Percentiles rank a stretch among this genome's conserved stretches.
These are phyloP conservation scores for Pistacia integerrima DNA, from an alignment of 345 rosid species.

Conservation along the genomic window DNA sequence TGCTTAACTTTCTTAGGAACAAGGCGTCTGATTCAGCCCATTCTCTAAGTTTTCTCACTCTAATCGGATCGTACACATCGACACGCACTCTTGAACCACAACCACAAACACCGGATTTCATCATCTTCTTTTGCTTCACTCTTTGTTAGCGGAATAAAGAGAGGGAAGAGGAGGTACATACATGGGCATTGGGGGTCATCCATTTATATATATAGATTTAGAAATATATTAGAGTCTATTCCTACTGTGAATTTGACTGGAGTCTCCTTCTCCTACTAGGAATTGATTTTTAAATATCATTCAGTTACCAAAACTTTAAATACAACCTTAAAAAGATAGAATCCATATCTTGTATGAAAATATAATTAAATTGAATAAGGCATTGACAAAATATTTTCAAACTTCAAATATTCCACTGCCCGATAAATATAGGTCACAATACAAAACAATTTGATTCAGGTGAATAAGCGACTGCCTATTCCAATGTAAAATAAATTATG, in stretches of 20 bases:
- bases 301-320: background rate
- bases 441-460: too few relatives aligned
- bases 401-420: background rate
- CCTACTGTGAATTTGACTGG: background rate
- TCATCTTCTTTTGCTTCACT: background rate
- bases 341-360: too few relatives aligned
- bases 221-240: background rate
- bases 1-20: conserved; percentile 4
- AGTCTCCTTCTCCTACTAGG: background rate
- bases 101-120: background rate
- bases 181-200: background rate
- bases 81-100: conserved; percentile 12
- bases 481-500: too few relatives aligned
- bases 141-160: background rate
- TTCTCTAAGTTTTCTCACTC: conserved; percentile 21
- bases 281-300: background rate
- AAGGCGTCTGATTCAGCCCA: conserved; percentile 13
- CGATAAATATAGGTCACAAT: too few relatives aligned
- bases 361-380: background rate
- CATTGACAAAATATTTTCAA: too few relatives aligned
- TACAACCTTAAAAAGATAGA: background rate
- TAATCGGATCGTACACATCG: conserved; percentile 16
- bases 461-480: background rate
- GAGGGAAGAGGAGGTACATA: background rate
- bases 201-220: background rate